Percentiles rank a stretch among this genome's conserved stretches.
These are phyloP conservation scores for Penicillium simplicissimum DNA, from an alignment of 495 filamentous ascomycete genomes.

Conservation along the genomic window DNA sequence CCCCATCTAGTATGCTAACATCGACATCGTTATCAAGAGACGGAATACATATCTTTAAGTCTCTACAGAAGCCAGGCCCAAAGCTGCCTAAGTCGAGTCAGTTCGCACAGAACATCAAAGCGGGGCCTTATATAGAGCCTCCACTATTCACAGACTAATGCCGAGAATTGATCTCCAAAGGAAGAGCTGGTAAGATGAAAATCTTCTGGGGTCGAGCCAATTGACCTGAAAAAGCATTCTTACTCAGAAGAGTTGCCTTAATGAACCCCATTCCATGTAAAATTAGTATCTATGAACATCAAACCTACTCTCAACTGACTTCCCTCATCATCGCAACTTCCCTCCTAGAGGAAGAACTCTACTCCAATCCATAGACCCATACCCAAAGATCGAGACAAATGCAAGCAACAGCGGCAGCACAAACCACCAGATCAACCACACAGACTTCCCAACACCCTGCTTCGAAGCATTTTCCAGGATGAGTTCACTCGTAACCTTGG, in stretches of 20 bases:
- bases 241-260: too few species aligned
- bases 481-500: constrained; percentile 60
- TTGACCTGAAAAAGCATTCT: too few species aligned
- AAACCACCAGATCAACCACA: not conserved
- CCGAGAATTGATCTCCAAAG: not conserved
- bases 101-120: not conserved
- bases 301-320: not conserved
- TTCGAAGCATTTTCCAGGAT: constrained; percentile 37
- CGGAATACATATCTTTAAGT: not conserved
- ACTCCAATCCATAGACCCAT: not conserved
- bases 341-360: not conserved
- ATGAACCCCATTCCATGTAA: not conserved
- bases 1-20: too few species aligned
- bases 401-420: not conserved
- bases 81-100: not conserved
- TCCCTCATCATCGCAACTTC: not conserved
- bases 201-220: too few species aligned
- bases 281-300: not conserved
- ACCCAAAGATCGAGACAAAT: not conserved
- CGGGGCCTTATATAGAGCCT: not conserved
- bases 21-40: not conserved
- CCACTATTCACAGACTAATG: not conserved
- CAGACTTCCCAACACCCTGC: not conserved
- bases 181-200: not conserved
- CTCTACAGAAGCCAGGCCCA: not conserved